Base-by-base conservation (phyloP, 768 basidiomycete species). In the Podaxis rugospora region DNA sequence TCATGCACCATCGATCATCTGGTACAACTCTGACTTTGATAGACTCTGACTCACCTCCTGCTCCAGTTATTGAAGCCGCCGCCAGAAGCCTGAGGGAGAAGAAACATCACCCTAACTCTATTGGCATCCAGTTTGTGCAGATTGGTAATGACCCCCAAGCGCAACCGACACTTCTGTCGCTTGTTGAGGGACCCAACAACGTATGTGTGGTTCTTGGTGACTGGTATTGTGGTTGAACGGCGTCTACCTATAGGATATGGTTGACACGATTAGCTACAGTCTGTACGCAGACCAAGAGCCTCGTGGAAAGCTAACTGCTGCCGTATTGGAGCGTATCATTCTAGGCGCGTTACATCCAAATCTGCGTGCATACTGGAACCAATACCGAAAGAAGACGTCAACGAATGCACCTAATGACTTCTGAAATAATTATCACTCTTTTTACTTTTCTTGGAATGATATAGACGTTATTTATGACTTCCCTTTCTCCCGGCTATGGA, bases 91-190 rank as follows among this genome's bases (percentile, higher is more conserved):
- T 71, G 63, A 67, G 62, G 28, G 53, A 50, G 21, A 59, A 56
- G 1, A 69, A 66, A 39, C 73, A 75, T 51, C 73, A 75, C 62
- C 72, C 69, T 11, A 75, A 75, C 50, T 67, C 67, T 36, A 66
- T 74, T 35, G 71, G 70, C 11, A 67, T 75, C 13, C 72, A 75
- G 51, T 68, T 75, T 50, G 71, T 74, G 3, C 74, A 75, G 54
- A 71, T 75, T n/a, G 74, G 71, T 35, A 63, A 72, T 44, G 70
- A 70, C 39, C 25, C 49, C 5, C 25, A 56, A 1, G 70, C 70
- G 4, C 63, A 64, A n/a, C 51, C 42, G 1, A 71, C 65, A 9
- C 62, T 75, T 27, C 62, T 65, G 37, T 60, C 66, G 27, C 64
- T 75, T 35, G 68, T 69, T 51, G 62, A 67, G 25, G 66, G 70